Evolutionary conservation across 441 rosid species (phyloP).

Genomic region (Erysimum cheiri): DNA sequence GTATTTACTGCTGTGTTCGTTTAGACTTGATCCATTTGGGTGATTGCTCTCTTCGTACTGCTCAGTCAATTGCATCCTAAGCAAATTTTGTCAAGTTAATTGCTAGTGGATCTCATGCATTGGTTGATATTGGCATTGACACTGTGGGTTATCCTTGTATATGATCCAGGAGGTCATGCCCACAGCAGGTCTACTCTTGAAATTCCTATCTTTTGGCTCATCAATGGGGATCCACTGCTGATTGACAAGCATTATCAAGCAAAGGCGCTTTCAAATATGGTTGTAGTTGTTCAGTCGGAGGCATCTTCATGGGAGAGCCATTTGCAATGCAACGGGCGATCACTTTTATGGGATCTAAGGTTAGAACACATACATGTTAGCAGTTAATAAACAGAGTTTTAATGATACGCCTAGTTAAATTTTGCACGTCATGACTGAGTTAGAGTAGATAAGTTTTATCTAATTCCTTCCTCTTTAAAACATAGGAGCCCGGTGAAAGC

Average conservation of each 20-base stretch:
- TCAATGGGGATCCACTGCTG: constrained; percentile 81
- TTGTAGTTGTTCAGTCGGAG: constrained; percentile 96
- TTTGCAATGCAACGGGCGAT: constrained; percentile 95
- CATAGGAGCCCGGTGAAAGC: constrained; percentile 91
- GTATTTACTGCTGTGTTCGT: background rate
- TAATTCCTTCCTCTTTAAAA: constrained; percentile 24
- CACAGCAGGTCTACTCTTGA: constrained; percentile 90
- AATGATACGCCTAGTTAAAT: background rate
- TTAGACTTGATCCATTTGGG: constrained; percentile 17
- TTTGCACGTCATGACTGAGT: constrained; percentile 8
- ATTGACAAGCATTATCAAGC: constrained; percentile 98
- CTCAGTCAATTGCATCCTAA: constrained; percentile 1
- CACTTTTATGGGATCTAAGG: constrained; percentile 97
- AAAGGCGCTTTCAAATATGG: constrained; percentile 95
- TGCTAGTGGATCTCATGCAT: constrained; percentile 18
- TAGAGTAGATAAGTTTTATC: constrained; percentile 10
- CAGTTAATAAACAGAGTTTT: constrained; percentile 6
- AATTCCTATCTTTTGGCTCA: constrained; percentile 98
- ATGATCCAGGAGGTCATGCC: constrained; percentile 87
- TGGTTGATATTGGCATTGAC: constrained; percentile 37
- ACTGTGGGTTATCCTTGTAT: constrained; percentile 25
- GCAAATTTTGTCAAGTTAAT: constrained; percentile 13
- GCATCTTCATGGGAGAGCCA: constrained; percentile 95
- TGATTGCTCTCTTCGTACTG: constrained; percentile 11
- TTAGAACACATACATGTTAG: constrained; percentile 37